A percentile compares a stretch with the other conserved stretches of the same genome.
phyloP scores from a whole-genome alignment of 1,284 basidiomycete genomes.

The Cryptococcus jaspeensis region DNA sequence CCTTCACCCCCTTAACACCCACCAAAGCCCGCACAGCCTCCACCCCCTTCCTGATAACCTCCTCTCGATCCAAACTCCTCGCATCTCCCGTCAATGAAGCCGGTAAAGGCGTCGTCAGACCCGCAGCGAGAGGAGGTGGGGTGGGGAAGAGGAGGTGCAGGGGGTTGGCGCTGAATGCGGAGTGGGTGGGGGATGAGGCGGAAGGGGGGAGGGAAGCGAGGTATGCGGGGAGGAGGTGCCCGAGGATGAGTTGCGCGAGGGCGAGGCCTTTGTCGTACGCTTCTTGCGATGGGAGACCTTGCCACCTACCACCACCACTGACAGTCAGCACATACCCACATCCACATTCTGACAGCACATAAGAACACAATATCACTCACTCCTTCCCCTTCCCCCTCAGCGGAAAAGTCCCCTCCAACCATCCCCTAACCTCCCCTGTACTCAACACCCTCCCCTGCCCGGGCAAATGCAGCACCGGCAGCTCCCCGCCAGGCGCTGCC shows the following conservation, averaged over 20 bases:
- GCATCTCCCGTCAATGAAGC: conserved; percentile 41
- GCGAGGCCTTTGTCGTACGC: conserved; percentile 42
- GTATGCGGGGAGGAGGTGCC: conserved; percentile 33
- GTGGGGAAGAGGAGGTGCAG: conserved; percentile 26
- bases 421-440: conserved; percentile 34
- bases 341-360: too few species aligned
- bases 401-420: conserved; percentile 38
- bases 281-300: conserved; percentile 39
- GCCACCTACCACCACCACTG: conserved; percentile 19
- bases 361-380: conserved; percentile 16
- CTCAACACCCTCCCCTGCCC: conserved; percentile 30
- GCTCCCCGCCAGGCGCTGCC: conserved; percentile 34
- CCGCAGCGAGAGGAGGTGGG: conserved; percentile 38
- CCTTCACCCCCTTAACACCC: conserved; percentile 7
- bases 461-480: conserved; percentile 35
- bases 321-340: neutral
- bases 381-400: conserved; percentile 27
- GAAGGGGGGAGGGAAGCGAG: conserved; percentile 17
- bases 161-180: conserved; percentile 1
- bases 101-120: conserved; percentile 42
- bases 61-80: conserved; percentile 23
- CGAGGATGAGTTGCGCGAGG: conserved; percentile 35
- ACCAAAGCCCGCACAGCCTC: conserved; percentile 33
- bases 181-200: neutral
- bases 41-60: conserved; percentile 22